Evolutionary conservation across 2,329 filamentous ascomycete species (phyloP), one percentile per base, ranked within the genome.

Genomic region (Mariannaea sp.): DNA sequence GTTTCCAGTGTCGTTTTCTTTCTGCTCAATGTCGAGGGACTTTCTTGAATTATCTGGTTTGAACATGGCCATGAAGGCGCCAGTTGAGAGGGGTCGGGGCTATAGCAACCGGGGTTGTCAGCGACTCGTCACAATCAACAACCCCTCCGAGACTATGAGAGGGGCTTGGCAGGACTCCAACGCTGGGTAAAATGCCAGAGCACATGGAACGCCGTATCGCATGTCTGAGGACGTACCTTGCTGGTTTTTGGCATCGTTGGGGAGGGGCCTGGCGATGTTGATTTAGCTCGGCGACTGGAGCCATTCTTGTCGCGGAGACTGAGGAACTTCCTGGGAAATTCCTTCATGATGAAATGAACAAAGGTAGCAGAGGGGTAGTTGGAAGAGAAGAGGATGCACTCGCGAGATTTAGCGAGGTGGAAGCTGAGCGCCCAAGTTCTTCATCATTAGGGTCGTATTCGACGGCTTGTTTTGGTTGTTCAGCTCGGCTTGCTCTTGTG

Each of bases 261-360:
- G 19, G 73, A 70, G 19, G 80, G 76, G 49, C 77, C 71, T 32
- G 80, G 77, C 46, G 84, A 80, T 16, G 77, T 76, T 40, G 82
- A 84, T 64, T 80, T 83, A 65, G 77, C 78, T 55, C 81, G 79
- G 53, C 75, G 76, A 60, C 83, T 80, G 30, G 69, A 61, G 55
- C 74, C 77, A 70, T 78, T 79, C 73, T 83, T 90, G 65, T 90
- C 88, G 61, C 87, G 83, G 62, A 87, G 78, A 71, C 83, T 89
- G 55, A 89, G 83, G 69, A 91, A 86, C 65, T 87, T 85, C 68
- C 82, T 85, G 42, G 79, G 79, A 55, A 81, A 73, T 59, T 77
- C 72, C 72, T 81, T 83, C 77, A 83, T 83, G 67, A 61, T 77
- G 67, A 56, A 59, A 45, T n/a, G n/a, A n/a, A n/a, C n/a, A 26